Conservation (phyloP, 2,329 filamentous ascomycete genomes). For the Arthrinium phaeospermum region DNA sequence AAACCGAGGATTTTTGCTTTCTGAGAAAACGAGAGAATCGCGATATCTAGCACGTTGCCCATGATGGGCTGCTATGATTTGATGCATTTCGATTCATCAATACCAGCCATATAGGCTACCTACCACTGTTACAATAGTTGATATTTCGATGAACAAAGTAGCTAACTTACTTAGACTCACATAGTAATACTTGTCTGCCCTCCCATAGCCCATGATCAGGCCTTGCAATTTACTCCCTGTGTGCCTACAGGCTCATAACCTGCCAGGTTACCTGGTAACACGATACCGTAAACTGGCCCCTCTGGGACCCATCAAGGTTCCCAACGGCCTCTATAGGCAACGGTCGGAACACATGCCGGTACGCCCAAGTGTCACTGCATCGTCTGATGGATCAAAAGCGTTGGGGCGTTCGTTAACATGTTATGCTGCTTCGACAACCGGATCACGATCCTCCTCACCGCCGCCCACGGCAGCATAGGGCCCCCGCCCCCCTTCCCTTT, state of each 20-base stretch:
- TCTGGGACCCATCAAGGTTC: not conserved
- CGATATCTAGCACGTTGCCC: not conserved
- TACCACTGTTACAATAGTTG: not conserved
- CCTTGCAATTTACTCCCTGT: not conserved
- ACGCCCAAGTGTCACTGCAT: not conserved
- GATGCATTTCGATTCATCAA: not conserved
- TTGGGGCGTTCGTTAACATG: not conserved
- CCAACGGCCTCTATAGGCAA: not conserved
- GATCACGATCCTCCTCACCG: slow-evolving; percentile 11
- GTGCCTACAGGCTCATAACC: not conserved
- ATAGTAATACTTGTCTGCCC: not conserved
- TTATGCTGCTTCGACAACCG: not conserved
- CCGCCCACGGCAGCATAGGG: not conserved
- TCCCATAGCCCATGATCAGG: not conserved
- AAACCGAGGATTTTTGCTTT: not conserved
- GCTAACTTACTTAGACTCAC: not conserved
- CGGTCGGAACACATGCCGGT: not conserved
- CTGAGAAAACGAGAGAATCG: not conserved
- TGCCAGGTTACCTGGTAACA: too few relatives aligned
- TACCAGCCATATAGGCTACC: not conserved
- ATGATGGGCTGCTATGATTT: not conserved
- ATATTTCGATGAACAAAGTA: not conserved
- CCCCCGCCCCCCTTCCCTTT: not conserved
- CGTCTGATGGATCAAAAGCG: not conserved
- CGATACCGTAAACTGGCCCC: not conserved